These are phyloP conservation scores for Psidium friedrichsthalianum DNA, from an alignment of 345 rosid genomes.

Conservation along the genomic window DNA sequence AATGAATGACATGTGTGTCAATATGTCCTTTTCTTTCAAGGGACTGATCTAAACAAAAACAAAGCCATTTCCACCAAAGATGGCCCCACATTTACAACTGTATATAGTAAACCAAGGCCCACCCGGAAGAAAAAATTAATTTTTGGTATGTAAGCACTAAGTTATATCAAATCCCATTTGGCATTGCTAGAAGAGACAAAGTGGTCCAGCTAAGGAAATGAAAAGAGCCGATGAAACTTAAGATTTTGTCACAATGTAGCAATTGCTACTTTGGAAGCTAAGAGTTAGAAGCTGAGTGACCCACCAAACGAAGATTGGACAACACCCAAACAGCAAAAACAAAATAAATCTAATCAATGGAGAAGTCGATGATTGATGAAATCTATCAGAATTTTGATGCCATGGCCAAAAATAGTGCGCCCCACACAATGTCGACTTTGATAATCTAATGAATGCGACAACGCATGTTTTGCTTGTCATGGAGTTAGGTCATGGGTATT, in stretches of 20 bases:
- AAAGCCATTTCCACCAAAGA: not conserved
- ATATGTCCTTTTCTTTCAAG: not conserved
- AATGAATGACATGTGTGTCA: not conserved
- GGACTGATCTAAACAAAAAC: not conserved
- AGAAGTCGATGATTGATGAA: not conserved
- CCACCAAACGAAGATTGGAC: not conserved
- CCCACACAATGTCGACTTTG: not conserved
- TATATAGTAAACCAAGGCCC: not conserved
- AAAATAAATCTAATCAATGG: not conserved
- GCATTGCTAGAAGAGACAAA: not conserved
- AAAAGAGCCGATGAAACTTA: not conserved
- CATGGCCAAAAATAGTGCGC: not conserved
- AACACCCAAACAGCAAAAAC: not conserved
- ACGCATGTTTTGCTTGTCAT: not conserved
- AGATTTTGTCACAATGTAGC: not conserved
- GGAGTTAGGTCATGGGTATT: not conserved
- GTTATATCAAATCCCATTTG: not conserved
- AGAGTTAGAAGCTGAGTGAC: not conserved
- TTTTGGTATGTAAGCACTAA: not conserved
- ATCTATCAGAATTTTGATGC: not conserved
- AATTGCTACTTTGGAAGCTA: not conserved
- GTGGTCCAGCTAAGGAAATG: not conserved
- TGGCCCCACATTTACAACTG: not conserved
- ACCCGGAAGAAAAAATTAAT: not conserved
- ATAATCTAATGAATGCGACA: not conserved